Conservation (phyloP, 164 flowering plant species). For the Chloranthus sessilifolius region DNA sequence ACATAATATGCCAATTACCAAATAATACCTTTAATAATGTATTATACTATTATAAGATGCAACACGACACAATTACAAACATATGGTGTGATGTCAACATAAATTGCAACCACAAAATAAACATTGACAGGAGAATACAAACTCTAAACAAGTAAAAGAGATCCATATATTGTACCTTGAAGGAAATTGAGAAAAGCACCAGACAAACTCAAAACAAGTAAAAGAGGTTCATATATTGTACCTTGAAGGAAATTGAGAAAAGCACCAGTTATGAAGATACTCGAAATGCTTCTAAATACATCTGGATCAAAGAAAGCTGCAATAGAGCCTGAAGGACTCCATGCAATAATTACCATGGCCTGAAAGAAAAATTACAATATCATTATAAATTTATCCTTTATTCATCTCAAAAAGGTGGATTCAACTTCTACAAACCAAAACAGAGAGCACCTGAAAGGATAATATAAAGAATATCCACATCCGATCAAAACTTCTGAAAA, state of each 20-base stretch:
- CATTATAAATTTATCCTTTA: neutral
- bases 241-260: slow-evolving; percentile 81
- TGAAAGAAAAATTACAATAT: slow-evolving; percentile 27
- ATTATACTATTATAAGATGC: neutral
- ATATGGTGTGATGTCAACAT: neutral
- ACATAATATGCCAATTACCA: too few relatives aligned
- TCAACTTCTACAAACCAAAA: slow-evolving; percentile 2
- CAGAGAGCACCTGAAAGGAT: slow-evolving; percentile 71
- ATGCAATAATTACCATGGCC: slow-evolving; percentile 94
- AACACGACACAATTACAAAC: neutral
- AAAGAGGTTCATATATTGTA: slow-evolving; percentile 12
- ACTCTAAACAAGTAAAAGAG: neutral
- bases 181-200: slow-evolving; percentile 71
- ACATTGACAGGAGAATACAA: too few relatives aligned
- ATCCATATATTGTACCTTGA: slow-evolving; percentile 46
- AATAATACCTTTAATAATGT: too few relatives aligned
- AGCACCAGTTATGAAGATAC: slow-evolving; percentile 81
- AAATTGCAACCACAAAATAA: slow-evolving; percentile 1
- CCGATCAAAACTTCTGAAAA: slow-evolving; percentile 91
- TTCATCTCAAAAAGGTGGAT: neutral
- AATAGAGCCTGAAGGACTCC: slow-evolving; percentile 65
- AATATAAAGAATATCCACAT: slow-evolving; percentile 93
- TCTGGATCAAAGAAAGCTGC: slow-evolving; percentile 54
- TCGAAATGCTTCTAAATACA: slow-evolving; percentile 60
- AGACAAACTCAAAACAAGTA: slow-evolving; percentile 16